Evolutionary conservation across 208 protist species (phyloP).

Genomic region (Acanthamoeba lenticulata): DNA sequence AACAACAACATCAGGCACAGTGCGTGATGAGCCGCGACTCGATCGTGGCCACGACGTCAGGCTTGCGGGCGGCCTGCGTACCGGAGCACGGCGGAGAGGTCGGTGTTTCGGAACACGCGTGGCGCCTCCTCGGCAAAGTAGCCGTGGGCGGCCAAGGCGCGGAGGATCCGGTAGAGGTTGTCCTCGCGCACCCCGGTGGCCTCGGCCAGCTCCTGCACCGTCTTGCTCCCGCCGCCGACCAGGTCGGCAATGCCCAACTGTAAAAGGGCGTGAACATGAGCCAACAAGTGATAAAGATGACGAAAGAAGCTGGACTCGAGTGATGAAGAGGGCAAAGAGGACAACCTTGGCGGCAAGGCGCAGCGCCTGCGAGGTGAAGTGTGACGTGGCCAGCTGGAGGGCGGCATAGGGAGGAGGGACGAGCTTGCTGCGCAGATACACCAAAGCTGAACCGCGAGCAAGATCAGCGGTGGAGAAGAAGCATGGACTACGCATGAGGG

Average conservation of each 20-base stretch:
- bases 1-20: background rate
- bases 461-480: background rate
- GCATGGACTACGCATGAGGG: background rate
- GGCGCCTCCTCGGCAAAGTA: background rate
- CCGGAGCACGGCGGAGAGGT: slow-evolving; percentile 15
- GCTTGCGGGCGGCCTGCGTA: background rate
- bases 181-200: slow-evolving; percentile 26
- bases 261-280: no score
- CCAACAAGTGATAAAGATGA: no score
- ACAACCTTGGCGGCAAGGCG: slow-evolving; percentile 37
- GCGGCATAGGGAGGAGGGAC: slow-evolving; percentile 42
- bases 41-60: background rate
- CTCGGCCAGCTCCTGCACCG: background rate
- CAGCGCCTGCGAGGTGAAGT: slow-evolving; percentile 53
- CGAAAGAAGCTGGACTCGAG: no score
- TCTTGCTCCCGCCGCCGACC: slow-evolving; percentile 21
- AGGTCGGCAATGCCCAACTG: slow-evolving; percentile 57
- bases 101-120: background rate
- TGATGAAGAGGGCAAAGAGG: background rate
- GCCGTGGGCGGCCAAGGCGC: no score
- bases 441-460: background rate
- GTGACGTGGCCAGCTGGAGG: slow-evolving; percentile 39
- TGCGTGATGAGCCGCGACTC: background rate
- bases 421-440: background rate
- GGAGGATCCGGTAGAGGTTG: slow-evolving; percentile 56